Percentiles rank a stretch among this genome's conserved stretches.
These are phyloP conservation scores for Aegilops umbellulata DNA, from an alignment of 176 grass and related monocot genomes.

Conservation along the genomic window DNA sequence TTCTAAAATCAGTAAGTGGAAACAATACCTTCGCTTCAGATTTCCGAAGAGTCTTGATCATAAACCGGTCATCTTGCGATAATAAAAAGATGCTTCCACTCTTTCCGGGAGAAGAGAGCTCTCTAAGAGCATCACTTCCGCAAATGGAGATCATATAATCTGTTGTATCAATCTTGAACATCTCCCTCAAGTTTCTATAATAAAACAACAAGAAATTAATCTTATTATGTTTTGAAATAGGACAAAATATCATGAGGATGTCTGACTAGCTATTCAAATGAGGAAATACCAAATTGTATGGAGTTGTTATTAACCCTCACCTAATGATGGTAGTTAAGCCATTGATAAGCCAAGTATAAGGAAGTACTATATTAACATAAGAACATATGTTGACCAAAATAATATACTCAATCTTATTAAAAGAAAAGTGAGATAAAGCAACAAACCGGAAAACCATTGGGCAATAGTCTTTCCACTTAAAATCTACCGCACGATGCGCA, in stretches of 20 bases:
- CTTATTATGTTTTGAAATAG: neutral
- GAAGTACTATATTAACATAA: neutral
- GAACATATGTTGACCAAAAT: neutral
- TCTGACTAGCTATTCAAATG: neutral
- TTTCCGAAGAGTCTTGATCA: slow-evolving; percentile 98
- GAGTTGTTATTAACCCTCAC: neutral
- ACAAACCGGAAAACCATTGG: slow-evolving; percentile 94
- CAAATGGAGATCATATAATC: slow-evolving; percentile 99
- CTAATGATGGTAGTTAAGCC: neutral
- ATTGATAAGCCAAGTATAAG: neutral
- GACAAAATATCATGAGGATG: no score
- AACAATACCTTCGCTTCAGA: slow-evolving; percentile 87
- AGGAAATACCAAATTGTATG: neutral
- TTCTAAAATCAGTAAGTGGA: neutral
- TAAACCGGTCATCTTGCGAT: slow-evolving; percentile 95
- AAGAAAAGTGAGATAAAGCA: neutral
- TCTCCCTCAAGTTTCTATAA: slow-evolving; percentile 84
- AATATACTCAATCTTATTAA: neutral
- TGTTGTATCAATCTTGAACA: slow-evolving; percentile 99
- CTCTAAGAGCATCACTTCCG: slow-evolving; percentile 79
- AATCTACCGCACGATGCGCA: slow-evolving; percentile 79
- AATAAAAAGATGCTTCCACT: slow-evolving; percentile 98
- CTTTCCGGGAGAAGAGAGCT: slow-evolving; percentile 96
- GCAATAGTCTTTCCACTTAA: slow-evolving; percentile 99
- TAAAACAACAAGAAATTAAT: slow-evolving; percentile 4